These are phyloP conservation scores for Calonectria pauciramosa DNA, from an alignment of 2,329 filamentous ascomycete species.

Conservation along the genomic window DNA sequence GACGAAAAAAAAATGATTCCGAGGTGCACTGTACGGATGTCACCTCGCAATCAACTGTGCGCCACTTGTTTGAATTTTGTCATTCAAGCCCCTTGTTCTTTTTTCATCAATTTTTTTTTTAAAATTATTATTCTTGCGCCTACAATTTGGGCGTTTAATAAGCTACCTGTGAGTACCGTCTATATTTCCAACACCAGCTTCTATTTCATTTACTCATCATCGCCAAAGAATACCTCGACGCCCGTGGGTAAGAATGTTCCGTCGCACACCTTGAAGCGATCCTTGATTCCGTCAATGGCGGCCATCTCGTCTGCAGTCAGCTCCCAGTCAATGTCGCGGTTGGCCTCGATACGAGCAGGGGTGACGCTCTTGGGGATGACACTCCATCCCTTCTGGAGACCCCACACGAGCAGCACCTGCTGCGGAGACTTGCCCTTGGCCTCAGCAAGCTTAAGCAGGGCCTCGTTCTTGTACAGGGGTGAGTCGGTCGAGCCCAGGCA, in stretches of 20 bases:
- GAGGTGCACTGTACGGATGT: neutral
- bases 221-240: conserved; percentile 85
- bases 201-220: conserved; percentile 73
- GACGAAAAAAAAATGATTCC: neutral
- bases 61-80: neutral
- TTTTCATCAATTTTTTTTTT: conserved; percentile 2
- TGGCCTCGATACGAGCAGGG: conserved; percentile 78
- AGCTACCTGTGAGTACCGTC: neutral
- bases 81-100: neutral
- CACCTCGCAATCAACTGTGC: neutral
- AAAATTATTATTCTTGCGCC: neutral
- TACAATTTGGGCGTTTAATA: neutral
- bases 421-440: conserved; percentile 77
- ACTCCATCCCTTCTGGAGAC: conserved; percentile 82
- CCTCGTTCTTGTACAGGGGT: conserved; percentile 76
- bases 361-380: conserved; percentile 91
- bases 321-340: conserved; percentile 81
- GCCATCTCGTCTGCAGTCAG: conserved; percentile 80
- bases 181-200: neutral
- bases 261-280: conserved; percentile 86
- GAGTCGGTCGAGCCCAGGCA: conserved; percentile 80
- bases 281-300: conserved; percentile 75
- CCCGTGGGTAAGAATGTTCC: conserved; percentile 76
- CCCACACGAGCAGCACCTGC: conserved; percentile 86
- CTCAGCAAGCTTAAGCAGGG: conserved; percentile 73